Conservation (phyloP, 768 basidiomycete genomes). For the Podaxis rugospora region DNA sequence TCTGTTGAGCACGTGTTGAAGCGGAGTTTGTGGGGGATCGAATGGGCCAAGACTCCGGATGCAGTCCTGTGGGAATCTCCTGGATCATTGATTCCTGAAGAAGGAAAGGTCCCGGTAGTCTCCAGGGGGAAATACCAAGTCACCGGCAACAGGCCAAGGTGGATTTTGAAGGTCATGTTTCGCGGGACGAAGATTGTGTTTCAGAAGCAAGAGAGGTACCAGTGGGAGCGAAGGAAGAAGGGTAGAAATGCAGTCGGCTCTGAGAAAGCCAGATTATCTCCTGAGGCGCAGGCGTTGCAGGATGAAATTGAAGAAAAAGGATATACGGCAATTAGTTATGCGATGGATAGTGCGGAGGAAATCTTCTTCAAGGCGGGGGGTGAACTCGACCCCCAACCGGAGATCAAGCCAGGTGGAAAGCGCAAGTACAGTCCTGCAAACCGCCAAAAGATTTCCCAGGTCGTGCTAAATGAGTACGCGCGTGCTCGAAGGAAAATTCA, state of each 20-base stretch:
- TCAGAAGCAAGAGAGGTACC: neutral
- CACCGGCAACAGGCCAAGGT: constrained; percentile 2
- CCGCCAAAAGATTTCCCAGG: neutral
- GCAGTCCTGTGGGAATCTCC: constrained; percentile 4
- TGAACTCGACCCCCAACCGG: neutral
- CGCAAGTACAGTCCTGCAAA: neutral
- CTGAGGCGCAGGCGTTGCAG: neutral
- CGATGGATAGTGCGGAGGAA: constrained; percentile 5
- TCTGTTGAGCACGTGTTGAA: neutral
- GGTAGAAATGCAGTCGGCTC: neutral
- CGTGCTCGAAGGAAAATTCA: neutral
- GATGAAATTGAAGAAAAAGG: neutral
- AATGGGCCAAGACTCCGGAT: constrained; percentile 8
- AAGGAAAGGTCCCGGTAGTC: neutral
- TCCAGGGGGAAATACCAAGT: constrained; percentile 2
- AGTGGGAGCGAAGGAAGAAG: neutral
- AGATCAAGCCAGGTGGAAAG: neutral
- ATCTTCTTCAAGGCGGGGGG: neutral
- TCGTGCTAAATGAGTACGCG: constrained; percentile 2
- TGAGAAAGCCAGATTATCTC: neutral
- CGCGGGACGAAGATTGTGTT: neutral
- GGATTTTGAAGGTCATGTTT: constrained; percentile 2
- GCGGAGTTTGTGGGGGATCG: constrained; percentile 1
- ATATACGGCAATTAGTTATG: constrained; percentile 8
- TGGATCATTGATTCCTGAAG: neutral